Base-by-base conservation (phyloP, 371 early-diverging fungal genomes). In the Phascolomyces articulosus region DNA sequence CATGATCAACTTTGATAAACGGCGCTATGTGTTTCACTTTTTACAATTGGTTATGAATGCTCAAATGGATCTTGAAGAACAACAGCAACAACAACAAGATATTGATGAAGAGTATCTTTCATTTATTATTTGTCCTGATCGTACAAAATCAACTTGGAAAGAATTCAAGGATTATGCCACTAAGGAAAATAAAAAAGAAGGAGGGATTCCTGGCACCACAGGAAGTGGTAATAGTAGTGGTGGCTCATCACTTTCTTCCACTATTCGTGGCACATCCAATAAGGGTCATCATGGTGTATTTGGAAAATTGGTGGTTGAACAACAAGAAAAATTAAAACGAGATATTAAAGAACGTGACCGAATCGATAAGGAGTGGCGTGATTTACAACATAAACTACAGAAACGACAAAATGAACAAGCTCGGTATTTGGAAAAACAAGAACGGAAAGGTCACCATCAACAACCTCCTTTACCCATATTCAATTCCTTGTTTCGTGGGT, bases 291-390 rank as follows among this genome's bases (percentile, higher is more conserved):
- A 63, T 49, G 69, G 24, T n/a, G 70, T 85, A 27, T 92, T 93
- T 63, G 63, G 64, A 38, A 84, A 84, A 34, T 69, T 92, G 23
- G 79, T 93, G 0, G 62, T 70, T 3, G 86, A 87, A 20, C 92
- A 93, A 60, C 72, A 84, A 11, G 91, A 93, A 15, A 91, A 90
- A 49, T 64, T 85, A 15, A 87, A 87, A 53, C 86, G 84, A 10
- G 91, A 91, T 66, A 85, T 83, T 34, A 89, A 87, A 40, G 93
- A 93, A 67, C 83, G 86, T 23, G 90, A 91, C 44, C 77, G 85
- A n/a, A 72, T 92, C 24, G 88, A 89, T 53, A 80, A 81, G 53
- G 91, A 90, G 64, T 83, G 88, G 75, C 82, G 87, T 24, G 86
- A 87, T 10, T 74, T 84, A 1, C 90, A 89, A 58, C 83, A 86